Evolutionary conservation across 139 green algal genomes (phyloP).

Genomic region (Chlorella sp.): DNA sequence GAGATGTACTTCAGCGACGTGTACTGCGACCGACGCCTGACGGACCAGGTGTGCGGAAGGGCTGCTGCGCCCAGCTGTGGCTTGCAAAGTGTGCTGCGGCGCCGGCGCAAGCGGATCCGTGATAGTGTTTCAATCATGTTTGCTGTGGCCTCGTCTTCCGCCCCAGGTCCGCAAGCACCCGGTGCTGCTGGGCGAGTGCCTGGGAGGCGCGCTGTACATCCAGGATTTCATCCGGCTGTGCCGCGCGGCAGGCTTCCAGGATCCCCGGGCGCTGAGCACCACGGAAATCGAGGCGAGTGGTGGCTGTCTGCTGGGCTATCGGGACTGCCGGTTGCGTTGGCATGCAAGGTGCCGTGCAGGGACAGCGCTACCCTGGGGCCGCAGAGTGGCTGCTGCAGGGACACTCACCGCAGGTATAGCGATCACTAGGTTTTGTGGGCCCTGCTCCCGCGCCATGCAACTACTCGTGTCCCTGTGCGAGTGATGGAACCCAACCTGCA

Average conservation of each 20-base stretch:
- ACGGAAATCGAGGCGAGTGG: conserved; percentile 56
- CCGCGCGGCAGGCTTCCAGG: conserved; percentile 80
- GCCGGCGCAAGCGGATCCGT: not conserved
- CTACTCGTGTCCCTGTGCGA: no score
- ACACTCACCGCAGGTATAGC: no score
- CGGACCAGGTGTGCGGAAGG: conserved; percentile 27
- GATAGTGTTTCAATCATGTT: not conserved
- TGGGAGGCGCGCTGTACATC: conserved; percentile 92
- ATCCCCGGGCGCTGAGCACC: conserved; percentile 76
- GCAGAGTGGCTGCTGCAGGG: no score
- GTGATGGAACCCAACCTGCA: no score
- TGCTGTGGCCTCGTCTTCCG: not conserved
- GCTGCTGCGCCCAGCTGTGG: not conserved
- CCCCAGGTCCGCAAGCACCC: conserved; percentile 32
- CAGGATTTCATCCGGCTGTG: conserved; percentile 92
- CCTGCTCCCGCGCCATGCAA: no score
- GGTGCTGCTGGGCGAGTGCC: conserved; percentile 89
- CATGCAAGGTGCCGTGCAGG: no score
- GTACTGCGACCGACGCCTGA: conserved; percentile 87
- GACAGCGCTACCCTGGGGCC: no score
- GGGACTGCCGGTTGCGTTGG: no score
- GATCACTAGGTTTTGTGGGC: no score
- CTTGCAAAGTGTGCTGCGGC: not conserved
- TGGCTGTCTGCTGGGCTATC: no score
- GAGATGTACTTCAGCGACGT: conserved; percentile 92